Percentiles rank a stretch among this genome's conserved stretches.
phyloP scores from a whole-genome alignment of 2,329 filamentous ascomycete species.

The Beauveria rudraprayagi region DNA sequence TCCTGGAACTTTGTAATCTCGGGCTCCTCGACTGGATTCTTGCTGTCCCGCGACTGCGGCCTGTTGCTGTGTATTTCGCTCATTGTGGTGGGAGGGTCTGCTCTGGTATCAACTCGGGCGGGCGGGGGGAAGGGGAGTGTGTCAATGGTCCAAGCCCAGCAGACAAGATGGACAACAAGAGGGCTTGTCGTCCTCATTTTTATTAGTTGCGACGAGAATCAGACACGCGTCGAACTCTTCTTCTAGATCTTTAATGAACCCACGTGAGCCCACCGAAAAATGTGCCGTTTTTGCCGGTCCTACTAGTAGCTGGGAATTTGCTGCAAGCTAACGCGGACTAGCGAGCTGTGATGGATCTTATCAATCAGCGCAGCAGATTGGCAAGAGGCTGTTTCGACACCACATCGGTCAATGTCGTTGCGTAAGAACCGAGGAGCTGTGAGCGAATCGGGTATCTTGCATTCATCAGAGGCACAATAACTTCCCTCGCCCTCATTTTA shows the following conservation, averaged over 20 bases:
- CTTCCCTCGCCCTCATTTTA: too few relatives aligned
- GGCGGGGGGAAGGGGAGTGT: neutral
- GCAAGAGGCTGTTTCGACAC: too few relatives aligned
- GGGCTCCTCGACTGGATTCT: slow-evolving; percentile 3
- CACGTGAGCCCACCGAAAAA: neutral
- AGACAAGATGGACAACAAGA: neutral
- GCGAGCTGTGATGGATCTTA: slow-evolving; percentile 5
- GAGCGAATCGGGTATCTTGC: too few relatives aligned
- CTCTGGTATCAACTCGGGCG: neutral
- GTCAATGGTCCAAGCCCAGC: neutral
- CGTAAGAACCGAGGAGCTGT: too few relatives aligned
- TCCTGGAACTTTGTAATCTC: neutral
- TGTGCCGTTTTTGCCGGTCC: slow-evolving; percentile 1
- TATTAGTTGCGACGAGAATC: neutral
- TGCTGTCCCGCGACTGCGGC: neutral
- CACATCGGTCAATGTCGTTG: too few relatives aligned
- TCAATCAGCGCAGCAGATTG: neutral
- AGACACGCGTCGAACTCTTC: neutral
- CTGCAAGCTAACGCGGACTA: neutral
- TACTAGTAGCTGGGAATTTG: neutral
- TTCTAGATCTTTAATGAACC: neutral
- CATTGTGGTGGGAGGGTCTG: neutral
- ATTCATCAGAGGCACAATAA: too few relatives aligned
- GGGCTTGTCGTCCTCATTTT: neutral
- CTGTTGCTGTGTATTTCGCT: neutral